These are phyloP conservation scores for Ustilago trichophora DNA, from an alignment of 1,284 basidiomycete genomes.

Conservation along the genomic window DNA sequence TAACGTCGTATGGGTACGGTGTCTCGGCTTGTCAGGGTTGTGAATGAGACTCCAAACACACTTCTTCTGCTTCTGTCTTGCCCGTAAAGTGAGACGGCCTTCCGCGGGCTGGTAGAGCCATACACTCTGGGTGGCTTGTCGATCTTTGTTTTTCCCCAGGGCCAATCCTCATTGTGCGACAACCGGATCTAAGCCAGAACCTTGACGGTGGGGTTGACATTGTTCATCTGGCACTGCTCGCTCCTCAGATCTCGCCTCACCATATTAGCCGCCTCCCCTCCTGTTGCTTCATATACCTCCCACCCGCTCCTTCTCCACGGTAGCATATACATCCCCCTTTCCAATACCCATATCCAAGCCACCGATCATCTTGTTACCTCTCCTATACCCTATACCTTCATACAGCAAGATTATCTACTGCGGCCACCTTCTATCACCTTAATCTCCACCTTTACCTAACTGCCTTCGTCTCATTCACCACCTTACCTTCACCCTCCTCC, in stretches of 20 bases:
- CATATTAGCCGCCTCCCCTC: background rate
- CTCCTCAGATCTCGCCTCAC: background rate
- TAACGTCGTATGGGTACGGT: too few species aligned
- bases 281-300: conserved; percentile 10
- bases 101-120: too few species aligned
- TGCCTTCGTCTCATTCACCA: background rate
- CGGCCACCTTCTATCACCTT: background rate
- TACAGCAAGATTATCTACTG: background rate
- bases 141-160: too few species aligned
- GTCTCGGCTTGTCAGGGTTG: background rate
- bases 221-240: background rate
- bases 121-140: too few species aligned
- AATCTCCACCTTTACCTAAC: background rate
- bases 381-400: conserved; percentile 1
- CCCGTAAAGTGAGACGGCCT: too few species aligned
- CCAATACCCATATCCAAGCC: background rate
- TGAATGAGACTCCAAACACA: too few species aligned
- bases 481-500: background rate
- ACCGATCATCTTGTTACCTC: background rate
- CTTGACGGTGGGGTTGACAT: too few species aligned
- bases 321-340: background rate
- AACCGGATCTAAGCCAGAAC: background rate
- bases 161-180: background rate
- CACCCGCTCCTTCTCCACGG: background rate
- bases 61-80: too few species aligned